Evolutionary conservation across 2,329 filamentous ascomycete species (phyloP).

Genomic region (Botrytis tulipae): DNA sequence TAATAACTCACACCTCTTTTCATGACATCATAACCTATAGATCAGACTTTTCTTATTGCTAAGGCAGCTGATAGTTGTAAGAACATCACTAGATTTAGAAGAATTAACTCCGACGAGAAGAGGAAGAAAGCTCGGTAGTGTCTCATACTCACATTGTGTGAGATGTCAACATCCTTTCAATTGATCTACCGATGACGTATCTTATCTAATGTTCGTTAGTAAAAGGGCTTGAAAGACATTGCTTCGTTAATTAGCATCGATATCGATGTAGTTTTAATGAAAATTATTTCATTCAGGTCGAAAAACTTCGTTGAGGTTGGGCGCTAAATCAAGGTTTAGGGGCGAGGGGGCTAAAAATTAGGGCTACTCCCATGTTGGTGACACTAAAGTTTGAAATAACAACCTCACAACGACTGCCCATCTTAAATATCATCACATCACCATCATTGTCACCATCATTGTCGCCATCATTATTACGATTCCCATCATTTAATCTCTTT

Average conservation of each 20-base stretch:
- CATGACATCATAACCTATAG: not conserved
- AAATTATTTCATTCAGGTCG: not conserved
- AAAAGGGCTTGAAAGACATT: not conserved
- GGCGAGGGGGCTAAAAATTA: not conserved
- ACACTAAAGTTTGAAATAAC: not conserved
- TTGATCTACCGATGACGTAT: no score
- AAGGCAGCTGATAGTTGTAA: not conserved
- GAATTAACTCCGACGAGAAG: not conserved
- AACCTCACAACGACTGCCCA: not conserved
- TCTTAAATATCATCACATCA: not conserved
- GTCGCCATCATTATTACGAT: not conserved
- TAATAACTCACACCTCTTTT: not conserved
- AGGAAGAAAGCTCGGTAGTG: not conserved
- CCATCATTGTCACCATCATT: not conserved
- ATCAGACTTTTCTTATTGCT: not conserved
- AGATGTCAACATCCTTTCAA: no score
- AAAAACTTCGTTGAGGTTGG: not conserved
- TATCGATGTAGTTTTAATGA: fast-evolving
- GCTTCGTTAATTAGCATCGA: not conserved
- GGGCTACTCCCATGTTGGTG: not conserved
- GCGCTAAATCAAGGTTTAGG: not conserved
- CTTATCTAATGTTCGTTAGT: no score
- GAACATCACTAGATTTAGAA: not conserved
- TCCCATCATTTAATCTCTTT: not conserved
- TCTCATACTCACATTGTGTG: not conserved